These are phyloP conservation scores for Cryptococcus neoformans DNA, from an alignment of 1,284 basidiomycete species.

Conservation along the genomic window DNA sequence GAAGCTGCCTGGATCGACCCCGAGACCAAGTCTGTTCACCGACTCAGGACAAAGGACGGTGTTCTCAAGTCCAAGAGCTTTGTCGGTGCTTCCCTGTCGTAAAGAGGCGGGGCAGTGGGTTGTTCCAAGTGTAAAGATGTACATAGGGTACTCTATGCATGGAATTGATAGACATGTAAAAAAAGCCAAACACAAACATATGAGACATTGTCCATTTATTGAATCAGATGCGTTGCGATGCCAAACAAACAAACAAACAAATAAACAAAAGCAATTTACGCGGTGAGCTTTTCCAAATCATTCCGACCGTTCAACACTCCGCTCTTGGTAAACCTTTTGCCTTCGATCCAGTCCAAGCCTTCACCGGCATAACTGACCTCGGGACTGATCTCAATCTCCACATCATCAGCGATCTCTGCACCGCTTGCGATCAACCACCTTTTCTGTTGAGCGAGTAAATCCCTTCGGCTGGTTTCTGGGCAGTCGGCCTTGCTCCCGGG, in stretches of 20 bases:
- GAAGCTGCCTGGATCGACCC: constrained; percentile 93
- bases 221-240: not conserved
- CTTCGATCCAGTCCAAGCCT: constrained; percentile 74
- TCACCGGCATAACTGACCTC: constrained; percentile 87
- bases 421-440: constrained; percentile 80
- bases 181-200: not conserved
- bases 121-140: not conserved
- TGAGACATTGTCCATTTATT: not conserved
- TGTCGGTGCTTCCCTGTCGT: constrained; percentile 83
- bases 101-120: constrained; percentile 21
- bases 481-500: constrained; percentile 92
- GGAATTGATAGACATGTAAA: not conserved
- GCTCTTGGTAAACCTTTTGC: constrained; percentile 65
- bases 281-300: constrained; percentile 9
- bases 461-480: constrained; percentile 82
- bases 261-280: not conserved
- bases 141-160: not conserved
- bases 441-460: constrained; percentile 85
- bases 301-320: constrained; percentile 32
- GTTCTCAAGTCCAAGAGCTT: constrained; percentile 76
- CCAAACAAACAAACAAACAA: not conserved
- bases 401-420: constrained; percentile 57
- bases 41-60: constrained; percentile 79
- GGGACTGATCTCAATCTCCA: constrained; percentile 90
- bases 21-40: constrained; percentile 71